Base-by-base conservation (phyloP, 1,284 basidiomycete species). In the Porogramme epimiltina region DNA sequence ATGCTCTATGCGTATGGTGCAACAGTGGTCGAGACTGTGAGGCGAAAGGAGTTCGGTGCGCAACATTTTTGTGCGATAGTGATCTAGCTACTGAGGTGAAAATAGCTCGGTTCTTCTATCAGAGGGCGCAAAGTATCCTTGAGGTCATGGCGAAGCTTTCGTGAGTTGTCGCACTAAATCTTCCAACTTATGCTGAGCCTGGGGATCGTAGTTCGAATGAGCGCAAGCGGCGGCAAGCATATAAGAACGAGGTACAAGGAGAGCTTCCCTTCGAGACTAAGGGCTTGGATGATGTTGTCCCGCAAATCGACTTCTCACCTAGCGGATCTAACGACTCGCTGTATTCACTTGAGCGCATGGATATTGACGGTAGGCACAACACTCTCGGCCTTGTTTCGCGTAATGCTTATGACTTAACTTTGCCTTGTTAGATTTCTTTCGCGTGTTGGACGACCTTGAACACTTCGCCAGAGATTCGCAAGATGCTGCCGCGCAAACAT, bases 1-100 rank as follows among this genome's bases (percentile, higher is more conserved):
- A 91, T 98, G 82, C 72, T 96, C 1, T 95, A 93, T 65, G 93
- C 93, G 0, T 99, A 99, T 68, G 91, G 93, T 0, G 91, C 93
- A 1, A 94, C 95, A 0, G 80, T 98, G 1, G 80, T 96, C 11
- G 96, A 99, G 70, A 85, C 96, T 33, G 90, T 96, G 0, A 78
- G 95, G 49, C 76, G 96, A 48, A 90, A 91, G 56, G 93, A 96
- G 66, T 98, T 96, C 68, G 79, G 89, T 84, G 57, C 72, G 80
- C 68, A 49, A 8, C 13, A 6, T 6, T 13, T 6, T 31, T 31
- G 6, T 31, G 6, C 28, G 28, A 31, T 6, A 8, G 13, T 31
- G 8, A 31, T 31, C 28, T n/a, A n/a, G n/a, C n/a, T n/a, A n/a
- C 28, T 31, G 28, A 31, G 13, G 28, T 6, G 13, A 6, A 31